A percentile compares a stretch with the other conserved stretches of the same genome.
Conservation (phyloP, 305 asterid species). For the Plantago lanceolata region DNA sequence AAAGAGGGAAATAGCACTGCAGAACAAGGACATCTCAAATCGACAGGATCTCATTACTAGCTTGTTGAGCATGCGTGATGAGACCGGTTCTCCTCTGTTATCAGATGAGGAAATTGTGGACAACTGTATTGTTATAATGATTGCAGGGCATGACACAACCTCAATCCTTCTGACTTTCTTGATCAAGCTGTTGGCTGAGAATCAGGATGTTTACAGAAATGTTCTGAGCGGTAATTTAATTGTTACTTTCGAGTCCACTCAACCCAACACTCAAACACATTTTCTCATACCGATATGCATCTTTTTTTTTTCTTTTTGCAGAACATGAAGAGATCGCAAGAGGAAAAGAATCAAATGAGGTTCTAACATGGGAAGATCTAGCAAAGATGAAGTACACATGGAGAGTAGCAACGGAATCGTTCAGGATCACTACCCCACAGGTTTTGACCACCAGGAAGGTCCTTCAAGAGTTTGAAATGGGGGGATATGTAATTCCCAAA, state of each 20-base stretch:
- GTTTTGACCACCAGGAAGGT: too few species aligned
- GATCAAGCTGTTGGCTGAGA: constrained; percentile 30
- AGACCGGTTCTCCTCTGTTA: constrained; percentile 2
- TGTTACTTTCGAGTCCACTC: background rate
- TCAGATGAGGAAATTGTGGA: constrained; percentile 32
- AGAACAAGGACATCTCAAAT: constrained; percentile 2
- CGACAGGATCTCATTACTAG: constrained; percentile 21
- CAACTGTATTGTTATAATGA: constrained; percentile 24
- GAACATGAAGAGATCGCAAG: background rate
- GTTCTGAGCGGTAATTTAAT: constrained; percentile 6
- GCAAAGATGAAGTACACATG: too few species aligned
- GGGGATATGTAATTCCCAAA: too few species aligned
- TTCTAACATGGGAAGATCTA: too few species aligned
- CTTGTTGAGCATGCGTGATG: constrained; percentile 19
- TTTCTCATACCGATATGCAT: background rate
- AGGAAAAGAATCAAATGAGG: too few species aligned
- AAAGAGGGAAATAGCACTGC: constrained; percentile 7
- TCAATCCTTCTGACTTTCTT: constrained; percentile 30
- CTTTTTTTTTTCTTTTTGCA: background rate
- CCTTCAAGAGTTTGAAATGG: too few species aligned
- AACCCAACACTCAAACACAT: too few species aligned
- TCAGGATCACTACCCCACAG: too few species aligned
- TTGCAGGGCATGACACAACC: constrained; percentile 33
- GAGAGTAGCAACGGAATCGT: too few species aligned
- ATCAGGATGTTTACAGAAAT: constrained; percentile 18